phyloP scores from a whole-genome alignment of 257 asterid genomes.

The Primulina huaijiensis region DNA sequence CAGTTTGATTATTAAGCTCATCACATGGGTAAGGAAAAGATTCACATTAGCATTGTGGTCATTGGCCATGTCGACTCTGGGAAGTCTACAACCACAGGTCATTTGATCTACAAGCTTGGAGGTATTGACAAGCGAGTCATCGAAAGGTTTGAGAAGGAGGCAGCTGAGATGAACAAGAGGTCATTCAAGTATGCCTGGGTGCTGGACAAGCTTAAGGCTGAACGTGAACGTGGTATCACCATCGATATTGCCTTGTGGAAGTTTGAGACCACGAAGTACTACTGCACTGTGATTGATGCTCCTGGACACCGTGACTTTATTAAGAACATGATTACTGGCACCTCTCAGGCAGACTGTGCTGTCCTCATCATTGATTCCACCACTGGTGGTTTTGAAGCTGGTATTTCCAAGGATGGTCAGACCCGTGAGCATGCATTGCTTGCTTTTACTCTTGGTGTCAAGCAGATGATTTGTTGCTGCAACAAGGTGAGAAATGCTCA shows the following conservation, averaged over 20 bases:
- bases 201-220: slow-evolving; percentile 52
- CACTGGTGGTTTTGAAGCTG: slow-evolving; percentile 50
- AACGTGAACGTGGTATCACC: slow-evolving; percentile 48
- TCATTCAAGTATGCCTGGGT: slow-evolving; percentile 46
- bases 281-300: slow-evolving; percentile 46
- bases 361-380: slow-evolving; percentile 47
- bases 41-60: slow-evolving; percentile 62
- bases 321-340: slow-evolving; percentile 45
- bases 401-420: slow-evolving; percentile 53
- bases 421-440: slow-evolving; percentile 45
- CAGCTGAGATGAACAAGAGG: slow-evolving; percentile 45
- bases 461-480: slow-evolving; percentile 47
- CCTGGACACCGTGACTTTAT: slow-evolving; percentile 43
- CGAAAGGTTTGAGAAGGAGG: slow-evolving; percentile 58
- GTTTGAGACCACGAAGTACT: slow-evolving; percentile 47
- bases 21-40: slow-evolving; percentile 59
- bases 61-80: slow-evolving; percentile 76
- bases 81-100: slow-evolving; percentile 70
- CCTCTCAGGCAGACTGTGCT: slow-evolving; percentile 43
- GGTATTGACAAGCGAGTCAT: slow-evolving; percentile 69
- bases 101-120: slow-evolving; percentile 66
- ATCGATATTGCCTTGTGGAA: slow-evolving; percentile 49
- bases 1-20: too few species aligned
- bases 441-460: slow-evolving; percentile 48
- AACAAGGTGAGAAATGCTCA: slow-evolving; percentile 24